Base-by-base conservation (phyloP, 768 basidiomycete genomes). In the Suillus paluster region DNA sequence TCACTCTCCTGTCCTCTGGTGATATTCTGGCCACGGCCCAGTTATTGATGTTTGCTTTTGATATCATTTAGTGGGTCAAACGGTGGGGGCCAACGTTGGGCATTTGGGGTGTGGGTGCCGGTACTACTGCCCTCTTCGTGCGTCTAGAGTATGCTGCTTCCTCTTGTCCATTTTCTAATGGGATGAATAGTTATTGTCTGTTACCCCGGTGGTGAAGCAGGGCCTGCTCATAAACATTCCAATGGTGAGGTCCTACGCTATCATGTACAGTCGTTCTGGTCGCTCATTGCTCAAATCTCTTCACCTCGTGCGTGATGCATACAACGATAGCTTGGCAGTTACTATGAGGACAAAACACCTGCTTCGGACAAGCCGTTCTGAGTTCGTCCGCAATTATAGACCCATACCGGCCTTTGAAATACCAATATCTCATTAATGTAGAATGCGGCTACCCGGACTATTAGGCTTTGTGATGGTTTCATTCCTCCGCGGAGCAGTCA, bases 291-390 rank as follows among this genome's bases (percentile, higher is more conserved):
- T 53, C 53, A 61, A 27, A 57, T 44, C 19, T 34, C 44, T 56
- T 15, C 21, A 57, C 59, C 30, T 61, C 57, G 33, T n/a, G 38
- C n/a, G 12, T 23, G 38, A n/a, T 23, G 58, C 33, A 23, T 21
- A 19, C 48, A 59, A 25, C 62, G 46, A 48, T 65, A 95, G 93
- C 63, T 94, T 69, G 84, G 86, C 44, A 75, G 66, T 58, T 92
- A 91, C 77, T 94, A 84, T 72, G 84, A 88, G 71, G 93, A 95
- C 78, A 90, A 85, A 66, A 91, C 83, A 0, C 93, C 91, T 17
- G 86, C 86, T 44, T 90, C 84, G 34, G 93, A 95, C 80, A 93
- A 92, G 71, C 92, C 93, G 5, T 93, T 94, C 80, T 95, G 81
- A 77, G 70, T 14, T n/a, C 15, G 21, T 19, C 38, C 3, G 3